A percentile compares a stretch with the other conserved stretches of the same genome.
These are phyloP conservation scores for Trichomonas gallinae DNA, from an alignment of 208 protist genomes.

Conservation along the genomic window DNA sequence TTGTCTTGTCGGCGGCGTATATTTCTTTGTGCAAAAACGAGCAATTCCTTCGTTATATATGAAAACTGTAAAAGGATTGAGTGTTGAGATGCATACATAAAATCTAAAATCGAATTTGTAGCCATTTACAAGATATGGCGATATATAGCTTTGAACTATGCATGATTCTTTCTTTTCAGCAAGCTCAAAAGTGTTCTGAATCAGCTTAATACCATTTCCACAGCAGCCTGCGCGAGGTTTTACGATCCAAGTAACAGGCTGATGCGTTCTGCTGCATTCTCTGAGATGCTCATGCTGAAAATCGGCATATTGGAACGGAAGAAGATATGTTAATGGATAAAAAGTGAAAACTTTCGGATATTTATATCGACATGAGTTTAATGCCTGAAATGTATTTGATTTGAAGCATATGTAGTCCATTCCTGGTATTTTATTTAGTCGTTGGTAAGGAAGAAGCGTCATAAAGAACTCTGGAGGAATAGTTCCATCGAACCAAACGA, in stretches of 20 bases:
- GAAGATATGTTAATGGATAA: not conserved
- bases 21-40: constrained; percentile 25
- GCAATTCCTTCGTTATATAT: constrained; percentile 31
- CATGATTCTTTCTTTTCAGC: not conserved
- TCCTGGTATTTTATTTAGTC: not conserved
- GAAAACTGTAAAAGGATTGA: constrained; percentile 28
- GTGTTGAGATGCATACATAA: constrained; percentile 30
- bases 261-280: not conserved
- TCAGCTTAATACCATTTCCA: not conserved
- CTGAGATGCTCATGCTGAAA: not conserved
- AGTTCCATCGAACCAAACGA: not conserved
- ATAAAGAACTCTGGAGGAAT: not conserved
- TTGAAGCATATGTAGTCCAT: not conserved
- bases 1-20: not conserved
- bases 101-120: constrained; percentile 39
- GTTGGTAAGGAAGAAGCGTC: not conserved
- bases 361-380: not conserved
- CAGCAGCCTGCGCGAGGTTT: not conserved
- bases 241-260: not conserved
- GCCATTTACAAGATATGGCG: constrained; percentile 33
- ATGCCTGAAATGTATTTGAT: not conserved
- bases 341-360: not conserved
- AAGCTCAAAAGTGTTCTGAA: not conserved
- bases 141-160: constrained; percentile 32
- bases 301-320: not conserved